Conservation (phyloP, 179 eudicot genomes). For the Gypsophila paniculata region DNA sequence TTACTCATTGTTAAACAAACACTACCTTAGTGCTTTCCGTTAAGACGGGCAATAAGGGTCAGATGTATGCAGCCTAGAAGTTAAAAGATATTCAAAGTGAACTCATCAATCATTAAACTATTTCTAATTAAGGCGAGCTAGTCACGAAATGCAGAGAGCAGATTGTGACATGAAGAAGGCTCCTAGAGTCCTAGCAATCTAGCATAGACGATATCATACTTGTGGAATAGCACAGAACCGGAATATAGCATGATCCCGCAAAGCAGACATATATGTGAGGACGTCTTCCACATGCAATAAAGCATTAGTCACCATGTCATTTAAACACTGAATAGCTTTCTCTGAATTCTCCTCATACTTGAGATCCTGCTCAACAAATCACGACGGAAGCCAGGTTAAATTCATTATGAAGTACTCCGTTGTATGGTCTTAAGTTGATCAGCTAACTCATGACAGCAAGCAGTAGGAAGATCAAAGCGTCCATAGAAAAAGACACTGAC, state of each 20-base stretch:
- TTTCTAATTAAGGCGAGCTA: background rate
- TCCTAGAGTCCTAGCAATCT: background rate
- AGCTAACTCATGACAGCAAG: background rate
- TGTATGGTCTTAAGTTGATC: too few species aligned
- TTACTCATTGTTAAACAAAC: too few species aligned
- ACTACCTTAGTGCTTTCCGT: too few species aligned
- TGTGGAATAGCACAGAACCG: conserved; percentile 97
- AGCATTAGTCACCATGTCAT: conserved; percentile 96
- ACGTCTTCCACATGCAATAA: conserved; percentile 76
- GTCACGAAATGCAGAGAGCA: background rate
- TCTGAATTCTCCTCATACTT: conserved; percentile 78
- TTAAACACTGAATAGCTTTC: conserved; percentile 81
- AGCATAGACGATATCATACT: conserved; percentile 38
- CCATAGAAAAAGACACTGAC: conserved; percentile 31
- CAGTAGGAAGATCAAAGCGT: background rate
- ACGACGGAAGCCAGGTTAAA: conserved; percentile 1
- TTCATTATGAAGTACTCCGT: background rate
- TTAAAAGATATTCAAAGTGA: background rate
- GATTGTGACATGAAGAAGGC: background rate
- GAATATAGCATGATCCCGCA: conserved; percentile 61
- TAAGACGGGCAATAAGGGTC: too few species aligned
- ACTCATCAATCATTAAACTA: background rate
- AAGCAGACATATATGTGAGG: conserved; percentile 67
- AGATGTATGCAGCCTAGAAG: too few species aligned
- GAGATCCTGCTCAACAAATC: conserved; percentile 55